Evolutionary conservation across 2,329 filamentous ascomycete genomes (phyloP).

Genomic region (Penicillium sp.): DNA sequence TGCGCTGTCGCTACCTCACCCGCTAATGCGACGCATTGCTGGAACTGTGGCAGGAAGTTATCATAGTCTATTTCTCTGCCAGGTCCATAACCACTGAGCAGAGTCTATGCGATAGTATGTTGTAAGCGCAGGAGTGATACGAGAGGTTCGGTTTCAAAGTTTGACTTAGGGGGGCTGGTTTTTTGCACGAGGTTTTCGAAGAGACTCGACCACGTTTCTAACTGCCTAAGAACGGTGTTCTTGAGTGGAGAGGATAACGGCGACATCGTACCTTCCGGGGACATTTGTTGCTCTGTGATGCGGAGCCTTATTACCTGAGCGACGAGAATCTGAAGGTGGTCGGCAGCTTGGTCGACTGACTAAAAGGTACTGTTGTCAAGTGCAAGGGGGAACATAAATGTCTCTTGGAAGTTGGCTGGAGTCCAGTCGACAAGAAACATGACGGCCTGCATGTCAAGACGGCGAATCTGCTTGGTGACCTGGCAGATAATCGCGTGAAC

Average conservation of each 20-base stretch:
- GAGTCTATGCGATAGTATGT: conserved; percentile 36
- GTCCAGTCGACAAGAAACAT: conserved; percentile 1
- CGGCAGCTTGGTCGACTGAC: conserved; percentile 2
- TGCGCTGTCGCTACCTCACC: conserved; percentile 14
- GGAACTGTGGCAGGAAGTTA: conserved; percentile 24
- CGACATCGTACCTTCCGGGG: background rate
- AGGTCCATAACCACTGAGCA: conserved; percentile 33
- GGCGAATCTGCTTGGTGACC: background rate
- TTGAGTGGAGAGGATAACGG: background rate
- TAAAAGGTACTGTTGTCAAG: background rate
- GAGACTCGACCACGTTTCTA: background rate
- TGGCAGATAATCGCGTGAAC: background rate
- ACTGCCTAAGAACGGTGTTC: background rate
- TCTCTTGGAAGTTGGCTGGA: background rate
- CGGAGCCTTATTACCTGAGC: background rate
- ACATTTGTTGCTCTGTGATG: background rate
- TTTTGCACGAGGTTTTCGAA: background rate
- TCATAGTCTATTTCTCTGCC: conserved; percentile 30
- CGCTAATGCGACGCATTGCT: conserved; percentile 22
- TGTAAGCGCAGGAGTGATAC: conserved; percentile 42
- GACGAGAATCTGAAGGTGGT: conserved; percentile 6
- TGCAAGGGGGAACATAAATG: background rate
- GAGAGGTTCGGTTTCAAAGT: conserved; percentile 20
- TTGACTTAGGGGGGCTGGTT: background rate
- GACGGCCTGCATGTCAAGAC: conserved; percentile 1